phyloP scores from a whole-genome alignment of 2,329 filamentous ascomycete species.

The Colletotrichum sidae region DNA sequence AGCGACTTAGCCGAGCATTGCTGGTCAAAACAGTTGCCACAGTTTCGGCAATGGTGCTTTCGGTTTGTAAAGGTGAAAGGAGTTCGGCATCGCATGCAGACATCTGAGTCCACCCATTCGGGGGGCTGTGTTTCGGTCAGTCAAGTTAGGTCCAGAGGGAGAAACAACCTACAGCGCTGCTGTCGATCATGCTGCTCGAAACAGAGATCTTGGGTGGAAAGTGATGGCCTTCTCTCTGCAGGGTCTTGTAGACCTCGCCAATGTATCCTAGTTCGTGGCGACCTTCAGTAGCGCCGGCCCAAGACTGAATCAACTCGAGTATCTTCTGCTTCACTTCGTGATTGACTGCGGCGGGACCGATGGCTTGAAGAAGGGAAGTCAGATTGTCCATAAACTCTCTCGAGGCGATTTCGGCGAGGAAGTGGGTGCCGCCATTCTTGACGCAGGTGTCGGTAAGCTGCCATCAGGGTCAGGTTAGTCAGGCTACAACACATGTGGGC shows the following conservation, averaged over 20 bases:
- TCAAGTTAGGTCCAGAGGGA: background rate
- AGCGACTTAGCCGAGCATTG: conserved; percentile 92
- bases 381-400: conserved; percentile 99
- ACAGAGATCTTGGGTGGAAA: conserved; percentile 91
- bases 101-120: conserved; percentile 97
- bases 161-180: conserved; percentile 82
- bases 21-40: conserved; percentile 96
- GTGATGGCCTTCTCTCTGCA: conserved; percentile 87
- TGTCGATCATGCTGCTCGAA: conserved; percentile 97
- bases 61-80: conserved; percentile 97
- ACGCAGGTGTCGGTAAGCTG: conserved; percentile 98
- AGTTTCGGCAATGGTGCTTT: conserved; percentile 98
- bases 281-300: conserved; percentile 90
- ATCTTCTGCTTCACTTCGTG: conserved; percentile 90
- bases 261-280: conserved; percentile 88
- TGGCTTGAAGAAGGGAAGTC: conserved; percentile 86
- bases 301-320: conserved; percentile 91
- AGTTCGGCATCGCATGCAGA: conserved; percentile 97
- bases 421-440: conserved; percentile 97
- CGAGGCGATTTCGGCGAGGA: conserved; percentile 93
- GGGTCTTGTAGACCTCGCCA: conserved; percentile 82
- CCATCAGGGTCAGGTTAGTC: conserved; percentile 46
- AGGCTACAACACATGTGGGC: conserved; percentile 22
- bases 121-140: conserved; percentile 72
- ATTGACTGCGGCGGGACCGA: conserved; percentile 80